phyloP scores from a whole-genome alignment of 2,329 filamentous ascomycete species.

The Fusarium irregulare region DNA sequence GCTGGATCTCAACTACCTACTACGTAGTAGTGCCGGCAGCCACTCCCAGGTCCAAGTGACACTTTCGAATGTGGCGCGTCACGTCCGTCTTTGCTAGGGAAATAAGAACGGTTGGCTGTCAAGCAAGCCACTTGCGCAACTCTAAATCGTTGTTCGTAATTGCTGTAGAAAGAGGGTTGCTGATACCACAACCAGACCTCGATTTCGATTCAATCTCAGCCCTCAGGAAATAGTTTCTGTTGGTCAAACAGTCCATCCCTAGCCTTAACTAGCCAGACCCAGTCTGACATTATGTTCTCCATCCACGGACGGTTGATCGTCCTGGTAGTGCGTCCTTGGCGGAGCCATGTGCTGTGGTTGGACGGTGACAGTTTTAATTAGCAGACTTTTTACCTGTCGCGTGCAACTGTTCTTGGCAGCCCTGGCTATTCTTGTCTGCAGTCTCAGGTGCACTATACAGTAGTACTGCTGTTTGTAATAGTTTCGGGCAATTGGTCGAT shows the following conservation, averaged over 20 bases:
- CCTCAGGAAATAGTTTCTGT: slow-evolving; percentile 19
- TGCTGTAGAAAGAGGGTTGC: neutral
- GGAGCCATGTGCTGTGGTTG: slow-evolving; percentile 16
- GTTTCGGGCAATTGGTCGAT: neutral
- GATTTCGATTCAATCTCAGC: neutral
- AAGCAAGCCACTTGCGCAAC: slow-evolving; percentile 31
- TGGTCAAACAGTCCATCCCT: slow-evolving; percentile 14
- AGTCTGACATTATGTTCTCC: slow-evolving; percentile 20
- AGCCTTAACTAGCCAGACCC: slow-evolving; percentile 12
- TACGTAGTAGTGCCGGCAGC: slow-evolving; percentile 2
- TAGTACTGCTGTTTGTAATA: neutral
- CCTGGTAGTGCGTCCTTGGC: slow-evolving; percentile 6
- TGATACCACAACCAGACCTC: neutral
- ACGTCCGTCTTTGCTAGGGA: slow-evolving; percentile 7
- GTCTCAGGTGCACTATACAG: neutral
- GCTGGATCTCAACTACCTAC: neutral
- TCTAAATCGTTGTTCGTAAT: slow-evolving; percentile 27
- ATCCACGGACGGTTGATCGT: slow-evolving; percentile 23
- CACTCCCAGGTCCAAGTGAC: slow-evolving; percentile 26
- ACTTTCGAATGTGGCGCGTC: slow-evolving; percentile 22
- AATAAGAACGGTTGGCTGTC: slow-evolving; percentile 26
- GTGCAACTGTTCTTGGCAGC: slow-evolving; percentile 13
- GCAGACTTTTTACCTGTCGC: slow-evolving; percentile 14
- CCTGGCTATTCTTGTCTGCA: neutral
- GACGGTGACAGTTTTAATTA: slow-evolving; percentile 23